A percentile compares a stretch with the other conserved stretches of the same genome.
Conservation (phyloP, 345 rosid species). For the Durio zibethinus region DNA sequence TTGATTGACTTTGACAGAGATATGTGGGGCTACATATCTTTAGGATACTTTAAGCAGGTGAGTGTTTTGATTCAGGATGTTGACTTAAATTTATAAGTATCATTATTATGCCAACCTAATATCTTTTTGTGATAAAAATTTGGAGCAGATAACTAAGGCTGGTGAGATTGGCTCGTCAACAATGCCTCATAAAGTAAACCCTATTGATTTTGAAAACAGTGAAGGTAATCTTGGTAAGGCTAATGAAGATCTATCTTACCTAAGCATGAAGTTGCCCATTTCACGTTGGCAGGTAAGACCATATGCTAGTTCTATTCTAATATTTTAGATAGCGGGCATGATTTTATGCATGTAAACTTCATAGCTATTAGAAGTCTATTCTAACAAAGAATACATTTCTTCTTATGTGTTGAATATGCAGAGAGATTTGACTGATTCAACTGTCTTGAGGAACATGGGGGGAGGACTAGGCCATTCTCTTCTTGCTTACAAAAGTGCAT, state of each 20-base stretch:
- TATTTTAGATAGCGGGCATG: not conserved
- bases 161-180: constrained; percentile 96
- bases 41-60: constrained; percentile 87
- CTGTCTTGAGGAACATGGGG: constrained; percentile 91
- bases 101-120: not conserved
- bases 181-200: constrained; percentile 98
- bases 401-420: constrained; percentile 31
- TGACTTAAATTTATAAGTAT: not conserved
- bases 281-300: constrained; percentile 87
- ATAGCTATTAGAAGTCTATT: not conserved
- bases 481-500: constrained; percentile 85
- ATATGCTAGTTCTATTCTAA: not conserved
- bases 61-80: constrained; percentile 8
- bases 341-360: not conserved
- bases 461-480: constrained; percentile 94
- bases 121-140: constrained; percentile 1
- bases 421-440: constrained; percentile 96
- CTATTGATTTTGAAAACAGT: constrained; percentile 93
- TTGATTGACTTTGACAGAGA: constrained; percentile 78
- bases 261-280: constrained; percentile 77
- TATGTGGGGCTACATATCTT: constrained; percentile 86
- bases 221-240: constrained; percentile 97
- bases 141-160: constrained; percentile 72
- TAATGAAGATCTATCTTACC: constrained; percentile 62
- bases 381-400: not conserved